Evolutionary conservation across 2,329 filamentous ascomycete genomes (phyloP), one percentile per base, ranked within the genome.

Genomic region (Tolypocladium inflatum): DNA sequence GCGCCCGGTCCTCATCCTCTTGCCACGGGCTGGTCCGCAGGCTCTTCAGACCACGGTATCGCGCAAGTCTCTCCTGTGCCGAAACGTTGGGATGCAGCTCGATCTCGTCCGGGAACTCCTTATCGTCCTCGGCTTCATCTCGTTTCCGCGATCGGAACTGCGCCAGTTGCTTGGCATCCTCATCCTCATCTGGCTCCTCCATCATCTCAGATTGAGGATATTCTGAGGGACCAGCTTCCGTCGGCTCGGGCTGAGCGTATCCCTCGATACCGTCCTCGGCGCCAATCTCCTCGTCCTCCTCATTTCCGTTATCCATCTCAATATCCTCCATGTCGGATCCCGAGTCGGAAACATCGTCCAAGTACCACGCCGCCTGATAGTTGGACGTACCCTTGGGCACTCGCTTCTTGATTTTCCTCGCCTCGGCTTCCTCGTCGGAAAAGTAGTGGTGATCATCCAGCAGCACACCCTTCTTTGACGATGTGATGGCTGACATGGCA

Each of bases 391-490:
- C 94, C 72, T 87, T 90, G 1, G 94, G 94, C 26, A 99, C 74
- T 61, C 85, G 84, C 73, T 87, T 94, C 8, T 90, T 89, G 38
- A 80, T 74, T 21, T 58, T 65, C 21, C 67, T 67, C 53, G 85
- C 78, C 48, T 81, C 79, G 7, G 80, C 77, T 56, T 94, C 88
- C 53, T 94, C 91, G 50, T 97, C 93, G 0, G 92, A 92, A 69
- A 97, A 99, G 73, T 99, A 99, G 70, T 97, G 93, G 71, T 99
- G 93, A 64, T 97, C 93, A 64, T 99, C 94, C 11, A 99, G 80
- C 45, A 99, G 77, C 1, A 99, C 94, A 63, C 93, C 94, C 74
- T 93, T 96, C 68, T 87, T 86, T 50, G 80, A 78, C 2, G 78
- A 76, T 4, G 72, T 69, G 13, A 64, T 64, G 7, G 59, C 58